Base-by-base conservation (phyloP, 2,329 filamentous ascomycete genomes). In the Ascomycota sp. region DNA sequence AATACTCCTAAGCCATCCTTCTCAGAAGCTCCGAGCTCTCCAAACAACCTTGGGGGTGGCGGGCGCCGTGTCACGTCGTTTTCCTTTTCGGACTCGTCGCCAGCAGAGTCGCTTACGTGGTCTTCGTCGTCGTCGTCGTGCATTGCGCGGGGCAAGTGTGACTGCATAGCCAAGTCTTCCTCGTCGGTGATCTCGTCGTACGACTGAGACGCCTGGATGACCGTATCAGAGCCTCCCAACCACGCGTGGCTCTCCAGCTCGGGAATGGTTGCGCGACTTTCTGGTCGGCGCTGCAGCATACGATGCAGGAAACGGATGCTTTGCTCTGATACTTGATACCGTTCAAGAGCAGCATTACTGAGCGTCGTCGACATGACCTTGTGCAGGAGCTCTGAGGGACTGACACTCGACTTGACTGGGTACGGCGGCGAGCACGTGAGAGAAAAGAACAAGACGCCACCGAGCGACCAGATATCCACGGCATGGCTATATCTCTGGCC, bases 401-500 rank as follows among this genome's bases (percentile, higher is more conserved):
- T 75, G 30, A 76, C 71, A 40, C 82, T 80, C 20, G 67, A 71
- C 37, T 73, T 70, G 11, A 79, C 83, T 20, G 75, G 75, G 47
- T 81, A 95, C 1, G 89, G 86, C 20, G 86, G 78, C 20, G 64
- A 63, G 8, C 69, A 71, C 5, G 76, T 83, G n/a, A 98, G 59
- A 6, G 81, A 63, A 44, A 79, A 89, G 55, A 83, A 98, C 5
- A 95, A 55, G 2, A 98, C 89, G 10, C 85, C 89, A 11, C 81
- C 89, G 28, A 93, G 69, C 0, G 89, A 95, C 86, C 89, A 98
- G 36, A 94, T 79, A 46, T 98, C 89, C 21, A 95, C 80, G 2
- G 83, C 81, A 36, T 92, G 81, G 44, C 75, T 81, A 49, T 98
- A 98, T 15, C 81, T 73, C 43, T 72, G 68, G 31, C 53, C 65